A percentile compares a stretch with the other conserved stretches of the same genome.
phyloP scores from a whole-genome alignment of 805 yeast species.

The Saccharomycopsis fodiens region DNA sequence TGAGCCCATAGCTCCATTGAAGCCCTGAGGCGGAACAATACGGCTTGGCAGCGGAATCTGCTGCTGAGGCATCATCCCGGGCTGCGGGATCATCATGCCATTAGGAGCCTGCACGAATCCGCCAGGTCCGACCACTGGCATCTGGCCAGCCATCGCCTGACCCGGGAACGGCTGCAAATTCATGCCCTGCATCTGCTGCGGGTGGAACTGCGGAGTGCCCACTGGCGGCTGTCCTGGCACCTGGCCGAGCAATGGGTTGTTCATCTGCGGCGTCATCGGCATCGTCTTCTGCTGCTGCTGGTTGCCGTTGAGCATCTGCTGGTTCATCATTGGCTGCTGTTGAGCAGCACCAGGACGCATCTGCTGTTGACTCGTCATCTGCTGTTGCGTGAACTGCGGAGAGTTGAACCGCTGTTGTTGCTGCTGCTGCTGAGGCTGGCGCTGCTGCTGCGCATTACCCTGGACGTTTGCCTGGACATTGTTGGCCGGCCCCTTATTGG shows the following conservation, averaged over 20 bases:
- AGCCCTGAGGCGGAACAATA: not conserved
- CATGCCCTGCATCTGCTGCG: constrained; percentile 9
- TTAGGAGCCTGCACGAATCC: constrained; percentile 15
- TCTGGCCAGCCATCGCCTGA: constrained; percentile 1
- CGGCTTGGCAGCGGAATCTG: constrained; percentile 5
- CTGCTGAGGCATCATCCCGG: not conserved
- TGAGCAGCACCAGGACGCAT: not conserved
- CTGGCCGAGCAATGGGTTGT: constrained; percentile 2
- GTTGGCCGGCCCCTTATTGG: constrained; percentile 1
- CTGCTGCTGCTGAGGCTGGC: constrained; percentile 2
- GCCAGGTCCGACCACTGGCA: constrained; percentile 4
- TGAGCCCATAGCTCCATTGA: not conserved
- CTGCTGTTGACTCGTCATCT: not conserved
- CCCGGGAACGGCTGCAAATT: constrained; percentile 3
- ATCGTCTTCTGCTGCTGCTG: constrained; percentile 1
- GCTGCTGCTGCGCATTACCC: constrained; percentile 1
- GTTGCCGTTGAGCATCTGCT: not conserved
- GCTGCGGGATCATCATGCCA: constrained; percentile 14
- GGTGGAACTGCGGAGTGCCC: constrained; percentile 3
- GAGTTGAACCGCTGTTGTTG: constrained; percentile 2
- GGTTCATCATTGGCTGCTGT: constrained; percentile 5
- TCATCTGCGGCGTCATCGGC: constrained; percentile 11
- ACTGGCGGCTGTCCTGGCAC: constrained; percentile 1
- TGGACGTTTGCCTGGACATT: not conserved
- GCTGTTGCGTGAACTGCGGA: constrained; percentile 7